Conservation (phyloP, 1,284 basidiomycete genomes). For the Inonotus hispidus region DNA sequence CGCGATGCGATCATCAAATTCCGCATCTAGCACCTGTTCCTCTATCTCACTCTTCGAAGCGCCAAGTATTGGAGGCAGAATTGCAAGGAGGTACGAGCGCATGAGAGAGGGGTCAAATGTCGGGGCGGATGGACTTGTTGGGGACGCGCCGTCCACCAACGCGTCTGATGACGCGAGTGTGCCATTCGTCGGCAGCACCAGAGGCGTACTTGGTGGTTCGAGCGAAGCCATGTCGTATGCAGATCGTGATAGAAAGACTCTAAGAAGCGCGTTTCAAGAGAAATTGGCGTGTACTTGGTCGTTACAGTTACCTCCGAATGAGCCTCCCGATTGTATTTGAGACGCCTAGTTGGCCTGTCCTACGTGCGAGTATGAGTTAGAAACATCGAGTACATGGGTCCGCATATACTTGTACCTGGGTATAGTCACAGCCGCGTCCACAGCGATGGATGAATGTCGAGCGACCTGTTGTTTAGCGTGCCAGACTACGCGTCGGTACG, state of each 20-base stretch:
- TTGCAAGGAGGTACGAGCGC: conserved; percentile 51
- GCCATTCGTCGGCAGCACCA: conserved; percentile 4
- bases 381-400: neutral
- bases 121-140: conserved; percentile 15
- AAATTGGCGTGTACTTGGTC: neutral
- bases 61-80: conserved; percentile 73
- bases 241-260: neutral
- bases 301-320: neutral
- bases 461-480: neutral
- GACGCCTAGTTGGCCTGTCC: neutral
- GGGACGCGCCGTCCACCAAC: conserved; percentile 9
- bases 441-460: conserved; percentile 5
- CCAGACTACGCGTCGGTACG: conserved; percentile 9
- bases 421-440: conserved; percentile 2
- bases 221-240: conserved; percentile 11
- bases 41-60: conserved; percentile 59
- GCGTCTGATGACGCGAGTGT: conserved; percentile 12
- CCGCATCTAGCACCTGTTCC: conserved; percentile 57
- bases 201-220: conserved; percentile 9
- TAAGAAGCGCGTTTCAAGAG: neutral
- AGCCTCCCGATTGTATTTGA: neutral
- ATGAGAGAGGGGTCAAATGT: conserved; percentile 30
- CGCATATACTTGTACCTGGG: neutral
- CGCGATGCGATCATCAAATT: conserved; percentile 67
- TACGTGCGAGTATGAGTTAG: neutral